Percentiles rank a stretch among this genome's conserved stretches.
These are phyloP conservation scores for Metschnikowia kunwiensis DNA, from an alignment of 805 yeast species.

Conservation along the genomic window DNA sequence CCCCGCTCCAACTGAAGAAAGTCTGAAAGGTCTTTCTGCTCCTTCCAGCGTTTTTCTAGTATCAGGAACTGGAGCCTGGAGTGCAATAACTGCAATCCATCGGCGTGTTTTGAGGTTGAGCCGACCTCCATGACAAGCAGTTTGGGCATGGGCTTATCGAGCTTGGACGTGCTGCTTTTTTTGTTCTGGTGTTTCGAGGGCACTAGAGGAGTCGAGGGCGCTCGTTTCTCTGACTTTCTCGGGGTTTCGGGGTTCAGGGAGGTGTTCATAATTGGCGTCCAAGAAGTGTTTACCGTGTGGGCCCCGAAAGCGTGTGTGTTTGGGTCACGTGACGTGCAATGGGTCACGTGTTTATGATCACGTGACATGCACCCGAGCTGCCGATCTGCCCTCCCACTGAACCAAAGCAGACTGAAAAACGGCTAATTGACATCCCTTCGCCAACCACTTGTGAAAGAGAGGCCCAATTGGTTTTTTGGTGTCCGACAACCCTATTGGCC, in stretches of 20 bases:
- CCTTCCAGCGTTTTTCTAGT: constrained; percentile 22
- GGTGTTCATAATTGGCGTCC: constrained; percentile 1
- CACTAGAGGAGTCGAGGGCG: constrained; percentile 36
- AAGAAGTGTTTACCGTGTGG: background rate
- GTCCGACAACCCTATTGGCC: too few relatives aligned
- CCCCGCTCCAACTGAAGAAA: constrained; percentile 32
- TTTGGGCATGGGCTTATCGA: constrained; percentile 2
- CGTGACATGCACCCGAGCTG: background rate
- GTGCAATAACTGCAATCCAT: constrained; percentile 20
- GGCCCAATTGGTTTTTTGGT: too few relatives aligned
- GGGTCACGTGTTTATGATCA: background rate
- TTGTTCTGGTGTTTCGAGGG: constrained; percentile 25
- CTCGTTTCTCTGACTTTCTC: constrained; percentile 24
- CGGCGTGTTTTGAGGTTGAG: constrained; percentile 1
- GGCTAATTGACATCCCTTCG: too few relatives aligned
- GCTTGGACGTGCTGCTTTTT: constrained; percentile 17
- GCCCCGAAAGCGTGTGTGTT: background rate
- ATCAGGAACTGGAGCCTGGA: constrained; percentile 33
- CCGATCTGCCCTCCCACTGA: too few relatives aligned
- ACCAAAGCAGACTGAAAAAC: too few relatives aligned
- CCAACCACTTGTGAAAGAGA: too few relatives aligned
- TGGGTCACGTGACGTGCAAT: background rate
- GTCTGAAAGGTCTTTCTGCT: constrained; percentile 23
- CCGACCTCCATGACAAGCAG: constrained; percentile 3
- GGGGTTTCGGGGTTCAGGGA: constrained; percentile 10